Evolutionary conservation across 2,329 filamentous ascomycete genomes (phyloP).

Genomic region (Celoporthe dispersa): DNA sequence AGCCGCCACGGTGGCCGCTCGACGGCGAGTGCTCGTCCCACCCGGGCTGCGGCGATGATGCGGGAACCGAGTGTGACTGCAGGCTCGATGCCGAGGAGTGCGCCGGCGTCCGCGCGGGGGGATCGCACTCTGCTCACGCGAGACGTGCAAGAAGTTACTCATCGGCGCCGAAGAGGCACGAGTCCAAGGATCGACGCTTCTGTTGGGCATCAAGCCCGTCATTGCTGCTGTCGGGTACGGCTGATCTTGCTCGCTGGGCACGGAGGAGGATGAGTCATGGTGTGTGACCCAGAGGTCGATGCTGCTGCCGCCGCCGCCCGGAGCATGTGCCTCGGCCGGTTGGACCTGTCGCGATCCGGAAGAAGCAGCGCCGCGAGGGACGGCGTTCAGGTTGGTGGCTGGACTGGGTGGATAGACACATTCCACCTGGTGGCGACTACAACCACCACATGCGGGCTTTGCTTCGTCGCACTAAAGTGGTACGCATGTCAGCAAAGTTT

Average conservation of each 20-base stretch:
- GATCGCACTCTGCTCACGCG: conserved; percentile 6
- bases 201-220: background rate
- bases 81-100: conserved; percentile 1
- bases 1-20: background rate
- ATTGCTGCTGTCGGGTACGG: conserved; percentile 24
- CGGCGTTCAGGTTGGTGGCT: background rate
- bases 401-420: conserved; percentile 31
- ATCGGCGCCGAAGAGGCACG: conserved; percentile 4
- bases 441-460: conserved; percentile 34
- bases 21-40: conserved; percentile 5
- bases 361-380: background rate
- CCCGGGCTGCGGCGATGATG: conserved; percentile 8
- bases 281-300: conserved; percentile 17
- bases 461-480: conserved; percentile 34
- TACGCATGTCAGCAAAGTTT: background rate
- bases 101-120: background rate
- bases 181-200: conserved; percentile 8
- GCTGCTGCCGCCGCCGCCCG: background rate
- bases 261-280: conserved; percentile 32
- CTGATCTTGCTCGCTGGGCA: conserved; percentile 32
- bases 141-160: conserved; percentile 1
- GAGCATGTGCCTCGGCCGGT: background rate
- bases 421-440: conserved; percentile 34
- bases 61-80: conserved; percentile 3
- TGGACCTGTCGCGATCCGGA: background rate